phyloP scores from a whole-genome alignment of 139 green algal species.

The Zygnema cylindricum region DNA sequence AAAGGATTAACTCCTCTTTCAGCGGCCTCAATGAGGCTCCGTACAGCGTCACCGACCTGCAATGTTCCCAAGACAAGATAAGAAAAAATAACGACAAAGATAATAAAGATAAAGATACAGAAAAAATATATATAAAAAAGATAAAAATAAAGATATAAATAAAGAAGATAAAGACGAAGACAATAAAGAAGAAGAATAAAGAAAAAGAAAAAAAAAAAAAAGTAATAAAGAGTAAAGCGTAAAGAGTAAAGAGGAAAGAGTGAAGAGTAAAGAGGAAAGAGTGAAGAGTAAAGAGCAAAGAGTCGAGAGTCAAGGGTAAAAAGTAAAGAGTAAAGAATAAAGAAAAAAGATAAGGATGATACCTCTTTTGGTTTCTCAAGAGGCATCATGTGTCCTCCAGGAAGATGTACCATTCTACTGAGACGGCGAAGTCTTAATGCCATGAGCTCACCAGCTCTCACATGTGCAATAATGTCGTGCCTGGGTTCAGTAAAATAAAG shows the following conservation, averaged over 20 bases:
- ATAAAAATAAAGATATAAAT: background rate
- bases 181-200: background rate
- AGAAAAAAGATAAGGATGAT: background rate
- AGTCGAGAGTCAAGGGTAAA: background rate
- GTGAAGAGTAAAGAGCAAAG: background rate
- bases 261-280: background rate
- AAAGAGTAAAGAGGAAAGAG: background rate
- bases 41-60: background rate
- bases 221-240: background rate
- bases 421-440: background rate
- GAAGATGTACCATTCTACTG: background rate
- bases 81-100: background rate
- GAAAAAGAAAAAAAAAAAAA: background rate
- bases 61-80: conserved; percentile 16
- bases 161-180: background rate
- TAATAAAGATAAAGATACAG: background rate
- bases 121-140: background rate
- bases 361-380: conserved; percentile 8
- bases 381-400: conserved; percentile 7
- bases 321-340: background rate
- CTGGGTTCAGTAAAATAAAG: background rate
- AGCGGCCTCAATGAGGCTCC: background rate
- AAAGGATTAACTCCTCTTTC: background rate
- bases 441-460: background rate
- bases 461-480: background rate